Conservation (phyloP, 352 stramenopile species). For the Phytophthora sojae region DNA sequence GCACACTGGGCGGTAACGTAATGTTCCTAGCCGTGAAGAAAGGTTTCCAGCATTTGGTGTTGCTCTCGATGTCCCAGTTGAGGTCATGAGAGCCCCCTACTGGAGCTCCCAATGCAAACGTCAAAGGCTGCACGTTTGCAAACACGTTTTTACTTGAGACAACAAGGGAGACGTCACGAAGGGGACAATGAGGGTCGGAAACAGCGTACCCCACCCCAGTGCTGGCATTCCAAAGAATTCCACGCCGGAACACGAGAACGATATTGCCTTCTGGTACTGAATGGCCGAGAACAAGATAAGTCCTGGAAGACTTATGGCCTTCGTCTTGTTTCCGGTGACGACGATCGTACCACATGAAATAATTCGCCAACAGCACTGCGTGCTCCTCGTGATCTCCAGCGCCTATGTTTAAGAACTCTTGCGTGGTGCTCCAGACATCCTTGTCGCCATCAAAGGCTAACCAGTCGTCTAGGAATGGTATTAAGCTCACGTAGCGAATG, state of each 20-base stretch:
- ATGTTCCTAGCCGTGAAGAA: constrained; percentile 64
- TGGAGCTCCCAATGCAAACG: not conserved
- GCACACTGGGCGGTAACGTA: constrained; percentile 41
- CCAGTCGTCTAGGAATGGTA: constrained; percentile 94
- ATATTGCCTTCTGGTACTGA: constrained; percentile 88
- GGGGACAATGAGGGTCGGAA: constrained; percentile 81
- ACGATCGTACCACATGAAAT: constrained; percentile 87
- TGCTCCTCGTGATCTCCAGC: constrained; percentile 93
- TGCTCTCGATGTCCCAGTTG: constrained; percentile 85
- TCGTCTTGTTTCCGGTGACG: constrained; percentile 37
- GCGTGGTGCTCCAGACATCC: constrained; percentile 91
- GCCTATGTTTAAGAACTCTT: constrained; percentile 92
- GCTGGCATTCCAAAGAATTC: constrained; percentile 91
- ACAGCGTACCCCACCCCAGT: constrained; percentile 81
- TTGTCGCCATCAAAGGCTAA: constrained; percentile 78
- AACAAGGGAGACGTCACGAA: constrained; percentile 88
- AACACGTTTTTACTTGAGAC: constrained; percentile 92
- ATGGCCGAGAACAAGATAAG: constrained; percentile 90
- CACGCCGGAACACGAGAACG: constrained; percentile 81
- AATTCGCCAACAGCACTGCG: constrained; percentile 93
- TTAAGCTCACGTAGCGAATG: constrained; percentile 91
- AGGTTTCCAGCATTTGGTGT: constrained; percentile 86
- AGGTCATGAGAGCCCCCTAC: constrained; percentile 57
- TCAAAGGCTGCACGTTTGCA: constrained; percentile 83
- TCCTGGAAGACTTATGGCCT: constrained; percentile 20